These are phyloP conservation scores for Aspergillus uvarum DNA, from an alignment of 2,329 filamentous ascomycete species.

Conservation along the genomic window DNA sequence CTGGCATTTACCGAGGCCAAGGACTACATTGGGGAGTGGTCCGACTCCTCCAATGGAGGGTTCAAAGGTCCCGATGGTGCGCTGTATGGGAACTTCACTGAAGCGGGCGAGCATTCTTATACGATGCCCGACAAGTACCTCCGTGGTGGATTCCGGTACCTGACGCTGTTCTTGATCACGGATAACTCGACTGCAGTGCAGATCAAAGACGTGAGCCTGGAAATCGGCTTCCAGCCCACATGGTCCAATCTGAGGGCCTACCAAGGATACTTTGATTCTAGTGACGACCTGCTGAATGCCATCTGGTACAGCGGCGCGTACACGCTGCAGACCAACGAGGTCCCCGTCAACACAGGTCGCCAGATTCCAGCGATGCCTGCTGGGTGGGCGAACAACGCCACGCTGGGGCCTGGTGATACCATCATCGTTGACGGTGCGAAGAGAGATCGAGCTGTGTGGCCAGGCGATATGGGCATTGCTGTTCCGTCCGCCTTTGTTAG, in stretches of 20 bases:
- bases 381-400: slow-evolving; percentile 44
- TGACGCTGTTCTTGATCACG: slow-evolving; percentile 43
- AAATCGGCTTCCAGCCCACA: slow-evolving; percentile 52
- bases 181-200: slow-evolving; percentile 33
- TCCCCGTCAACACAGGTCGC: slow-evolving; percentile 40
- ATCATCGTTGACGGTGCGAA: slow-evolving; percentile 49
- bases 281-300: slow-evolving; percentile 53
- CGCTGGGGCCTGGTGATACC: slow-evolving; percentile 40
- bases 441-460: slow-evolving; percentile 46
- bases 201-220: slow-evolving; percentile 42
- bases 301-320: slow-evolving; percentile 60
- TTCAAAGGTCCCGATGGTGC: slow-evolving; percentile 46
- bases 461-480: slow-evolving; percentile 54
- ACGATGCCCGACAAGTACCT: slow-evolving; percentile 41
- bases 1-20: slow-evolving; percentile 52
- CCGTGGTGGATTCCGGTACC: slow-evolving; percentile 48
- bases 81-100: slow-evolving; percentile 38
- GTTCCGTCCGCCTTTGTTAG: slow-evolving; percentile 47
- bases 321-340: slow-evolving; percentile 51
- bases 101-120: slow-evolving; percentile 35
- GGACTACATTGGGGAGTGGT: slow-evolving; percentile 49
- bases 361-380: slow-evolving; percentile 30
- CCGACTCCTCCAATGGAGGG: slow-evolving; percentile 51
- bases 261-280: slow-evolving; percentile 55
- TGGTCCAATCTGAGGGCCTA: slow-evolving; percentile 55